A percentile compares a stretch with the other conserved stretches of the same genome.
Conservation (phyloP, 768 basidiomycete genomes). For the Ramaria sp. region DNA sequence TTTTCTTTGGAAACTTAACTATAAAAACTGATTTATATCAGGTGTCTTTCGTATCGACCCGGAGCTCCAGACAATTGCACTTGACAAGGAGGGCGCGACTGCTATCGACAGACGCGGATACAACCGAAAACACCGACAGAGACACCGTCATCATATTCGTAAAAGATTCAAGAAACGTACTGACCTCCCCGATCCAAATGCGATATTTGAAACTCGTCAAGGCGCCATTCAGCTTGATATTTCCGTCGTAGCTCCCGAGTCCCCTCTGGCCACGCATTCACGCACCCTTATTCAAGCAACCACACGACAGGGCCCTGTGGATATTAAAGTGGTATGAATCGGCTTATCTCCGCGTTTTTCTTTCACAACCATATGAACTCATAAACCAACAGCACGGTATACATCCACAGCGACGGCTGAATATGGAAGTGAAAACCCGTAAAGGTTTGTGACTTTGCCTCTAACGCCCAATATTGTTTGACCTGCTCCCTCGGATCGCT, state of each 20-base stretch:
- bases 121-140: neutral
- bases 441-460: neutral
- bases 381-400: neutral
- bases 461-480: neutral
- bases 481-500: neutral
- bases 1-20: neutral
- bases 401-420: neutral
- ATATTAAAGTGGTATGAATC: constrained; percentile 4
- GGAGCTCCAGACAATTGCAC: neutral
- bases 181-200: constrained; percentile 6
- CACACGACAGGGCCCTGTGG: constrained; percentile 2
- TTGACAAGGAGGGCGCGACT: neutral
- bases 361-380: neutral
- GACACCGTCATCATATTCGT: constrained; percentile 3
- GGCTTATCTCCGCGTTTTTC: neutral
- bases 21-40: neutral
- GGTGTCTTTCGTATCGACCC: constrained; percentile 9
- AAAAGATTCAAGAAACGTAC: constrained; percentile 3
- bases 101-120: neutral
- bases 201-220: constrained; percentile 5
- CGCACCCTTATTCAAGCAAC: constrained; percentile 4
- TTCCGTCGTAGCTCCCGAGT: constrained; percentile 1
- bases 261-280: neutral
- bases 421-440: constrained; percentile 1
- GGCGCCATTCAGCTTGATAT: constrained; percentile 3